phyloP scores from a whole-genome alignment of 2,329 filamentous ascomycete genomes.

The Xylariales sp. region DNA sequence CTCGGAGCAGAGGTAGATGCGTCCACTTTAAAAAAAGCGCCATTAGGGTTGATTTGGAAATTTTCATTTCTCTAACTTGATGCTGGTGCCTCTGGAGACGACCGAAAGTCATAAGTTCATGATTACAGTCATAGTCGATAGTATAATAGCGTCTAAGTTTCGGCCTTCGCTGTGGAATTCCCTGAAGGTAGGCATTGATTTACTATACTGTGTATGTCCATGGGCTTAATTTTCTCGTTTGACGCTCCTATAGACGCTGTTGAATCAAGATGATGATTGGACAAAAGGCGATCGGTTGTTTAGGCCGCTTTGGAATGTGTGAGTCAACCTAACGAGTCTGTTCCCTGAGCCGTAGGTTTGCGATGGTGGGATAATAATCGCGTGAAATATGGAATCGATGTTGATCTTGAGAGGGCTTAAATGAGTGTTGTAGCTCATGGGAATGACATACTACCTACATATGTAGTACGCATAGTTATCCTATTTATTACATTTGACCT shows the following conservation, averaged over 20 bases:
- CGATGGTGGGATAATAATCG: neutral
- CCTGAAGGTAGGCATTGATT: conserved; percentile 49
- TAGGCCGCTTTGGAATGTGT: neutral
- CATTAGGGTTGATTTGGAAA: neutral
- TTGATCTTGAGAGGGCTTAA: neutral
- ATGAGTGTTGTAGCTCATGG: too few species aligned
- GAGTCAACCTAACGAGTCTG: neutral
- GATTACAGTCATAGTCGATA: conserved; percentile 53
- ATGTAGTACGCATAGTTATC: too few species aligned
- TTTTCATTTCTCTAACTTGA: conserved; percentile 4
- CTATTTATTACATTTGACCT: too few species aligned
- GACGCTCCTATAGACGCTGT: neutral
- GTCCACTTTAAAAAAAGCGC: conserved; percentile 27
- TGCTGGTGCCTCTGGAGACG: conserved; percentile 44
- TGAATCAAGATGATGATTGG: neutral
- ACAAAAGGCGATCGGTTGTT: neutral
- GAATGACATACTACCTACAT: too few species aligned
- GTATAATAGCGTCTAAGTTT: conserved; percentile 55
- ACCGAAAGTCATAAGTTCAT: conserved; percentile 46
- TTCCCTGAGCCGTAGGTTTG: neutral
- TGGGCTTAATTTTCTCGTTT: neutral
- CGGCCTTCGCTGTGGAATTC: conserved; percentile 51
- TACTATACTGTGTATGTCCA: neutral
- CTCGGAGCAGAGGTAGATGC: too few species aligned
- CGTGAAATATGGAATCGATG: neutral